Conservation (phyloP, 139 green algal genomes). For the Picochlorum sp. region DNA sequence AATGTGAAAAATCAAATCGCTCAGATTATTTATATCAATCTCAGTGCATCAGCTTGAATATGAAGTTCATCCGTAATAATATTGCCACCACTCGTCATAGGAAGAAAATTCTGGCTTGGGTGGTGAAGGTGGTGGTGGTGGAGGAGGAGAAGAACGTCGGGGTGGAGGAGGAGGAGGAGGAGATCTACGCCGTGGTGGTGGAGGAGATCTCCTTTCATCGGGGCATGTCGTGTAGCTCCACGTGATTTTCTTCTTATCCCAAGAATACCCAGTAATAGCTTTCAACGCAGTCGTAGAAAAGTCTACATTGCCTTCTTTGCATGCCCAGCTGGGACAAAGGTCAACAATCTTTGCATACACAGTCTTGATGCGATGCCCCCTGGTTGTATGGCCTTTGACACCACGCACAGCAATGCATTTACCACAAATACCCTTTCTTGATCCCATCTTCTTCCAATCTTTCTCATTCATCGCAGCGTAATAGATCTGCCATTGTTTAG, state of each 20-base stretch:
- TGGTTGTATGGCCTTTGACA: not conserved
- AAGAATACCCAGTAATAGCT: constrained; percentile 14
- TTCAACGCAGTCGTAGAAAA: constrained; percentile 18
- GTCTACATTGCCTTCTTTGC: constrained; percentile 7
- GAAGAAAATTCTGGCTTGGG: too few species aligned
- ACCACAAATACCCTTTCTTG: constrained; percentile 7
- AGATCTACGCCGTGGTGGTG: too few species aligned
- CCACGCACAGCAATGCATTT: constrained; percentile 8
- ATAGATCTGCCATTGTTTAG: constrained; percentile 6
- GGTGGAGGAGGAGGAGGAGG: too few species aligned
- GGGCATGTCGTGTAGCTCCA: not conserved
- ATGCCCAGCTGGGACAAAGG: constrained; percentile 2
- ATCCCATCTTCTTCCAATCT: constrained; percentile 8
- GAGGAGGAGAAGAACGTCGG: too few species aligned
- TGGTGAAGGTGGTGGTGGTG: too few species aligned
- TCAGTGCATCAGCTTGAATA: too few species aligned
- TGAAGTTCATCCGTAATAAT: too few species aligned
- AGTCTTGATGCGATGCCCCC: not conserved
- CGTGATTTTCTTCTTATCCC: constrained; percentile 16
- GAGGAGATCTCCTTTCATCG: too few species aligned
- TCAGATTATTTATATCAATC: too few species aligned
- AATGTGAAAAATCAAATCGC: not conserved
- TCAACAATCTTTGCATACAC: constrained; percentile 14
- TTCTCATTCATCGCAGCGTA: constrained; percentile 9
- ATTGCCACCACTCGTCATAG: too few species aligned